Conservation (phyloP, 768 basidiomycete genomes). For the Gelatoporia subvermispora region DNA sequence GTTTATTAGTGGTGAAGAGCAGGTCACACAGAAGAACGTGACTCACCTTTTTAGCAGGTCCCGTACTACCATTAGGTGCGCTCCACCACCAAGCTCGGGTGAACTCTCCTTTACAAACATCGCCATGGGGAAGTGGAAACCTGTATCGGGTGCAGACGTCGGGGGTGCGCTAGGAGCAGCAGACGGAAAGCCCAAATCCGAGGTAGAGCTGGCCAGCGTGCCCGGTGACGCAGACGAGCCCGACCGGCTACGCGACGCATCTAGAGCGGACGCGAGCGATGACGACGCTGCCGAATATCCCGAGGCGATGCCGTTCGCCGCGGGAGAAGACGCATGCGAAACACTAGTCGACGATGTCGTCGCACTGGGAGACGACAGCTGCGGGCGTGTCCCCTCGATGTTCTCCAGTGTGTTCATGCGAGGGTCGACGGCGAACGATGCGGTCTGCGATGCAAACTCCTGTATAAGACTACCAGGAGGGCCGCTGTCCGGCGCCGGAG, state of each 20-base stretch:
- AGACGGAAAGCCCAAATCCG: conserved; percentile 23
- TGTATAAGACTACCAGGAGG: conserved; percentile 36
- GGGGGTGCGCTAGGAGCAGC: conserved; percentile 22
- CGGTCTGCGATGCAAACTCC: conserved; percentile 33
- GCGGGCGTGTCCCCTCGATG: conserved; percentile 22
- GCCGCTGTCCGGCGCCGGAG: conserved; percentile 14
- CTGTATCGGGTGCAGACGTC: conserved; percentile 21
- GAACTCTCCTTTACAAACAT: conserved; percentile 23
- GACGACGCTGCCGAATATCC: conserved; percentile 25
- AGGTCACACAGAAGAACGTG: conserved; percentile 10
- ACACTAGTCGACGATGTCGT: conserved; percentile 27
- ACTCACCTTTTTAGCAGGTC: conserved; percentile 53
- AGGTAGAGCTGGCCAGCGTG: conserved; percentile 15
- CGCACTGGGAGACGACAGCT: conserved; percentile 28
- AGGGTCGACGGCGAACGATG: conserved; percentile 33
- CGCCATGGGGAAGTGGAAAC: conserved; percentile 21
- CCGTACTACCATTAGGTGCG: conserved; percentile 46
- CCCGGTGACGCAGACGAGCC: conserved; percentile 29
- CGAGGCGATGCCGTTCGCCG: conserved; percentile 25
- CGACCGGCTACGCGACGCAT: conserved; percentile 27
- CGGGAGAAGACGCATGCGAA: conserved; percentile 30
- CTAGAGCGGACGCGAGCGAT: conserved; percentile 31
- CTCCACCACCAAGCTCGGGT: conserved; percentile 33
- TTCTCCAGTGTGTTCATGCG: conserved; percentile 27
- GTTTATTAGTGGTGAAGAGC: conserved; percentile 12